Conservation (phyloP, 176 grass and related monocot genomes). For the Aegilops sharonensis region DNA sequence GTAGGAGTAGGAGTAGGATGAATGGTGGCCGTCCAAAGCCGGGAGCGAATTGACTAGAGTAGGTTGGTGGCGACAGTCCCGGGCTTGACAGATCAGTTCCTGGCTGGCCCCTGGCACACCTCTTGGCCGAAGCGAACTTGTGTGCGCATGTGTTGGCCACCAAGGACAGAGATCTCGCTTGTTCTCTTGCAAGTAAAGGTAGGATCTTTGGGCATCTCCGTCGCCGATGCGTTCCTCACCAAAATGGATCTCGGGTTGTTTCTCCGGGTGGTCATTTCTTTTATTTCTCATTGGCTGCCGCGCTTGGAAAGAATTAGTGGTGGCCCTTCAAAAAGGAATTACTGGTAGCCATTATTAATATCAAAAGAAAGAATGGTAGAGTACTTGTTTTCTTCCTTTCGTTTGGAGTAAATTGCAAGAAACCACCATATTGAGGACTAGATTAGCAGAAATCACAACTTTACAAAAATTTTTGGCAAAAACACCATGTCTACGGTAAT, state of each 20-base stretch:
- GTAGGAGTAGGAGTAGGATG: not conserved
- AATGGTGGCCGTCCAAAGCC: constrained; percentile 8
- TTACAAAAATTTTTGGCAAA: too few species aligned
- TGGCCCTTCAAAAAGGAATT: not conserved
- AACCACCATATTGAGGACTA: too few species aligned
- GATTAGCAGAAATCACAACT: too few species aligned
- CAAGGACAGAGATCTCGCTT: not conserved
- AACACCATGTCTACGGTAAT: too few species aligned
- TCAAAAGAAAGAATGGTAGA: not conserved
- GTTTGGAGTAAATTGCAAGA: too few species aligned
- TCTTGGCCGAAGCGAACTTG: constrained; percentile 23
- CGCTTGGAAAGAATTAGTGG: not conserved
- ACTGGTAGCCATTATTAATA: not conserved
- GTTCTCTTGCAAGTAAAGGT: constrained; percentile 10
- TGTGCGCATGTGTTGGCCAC: constrained; percentile 15
- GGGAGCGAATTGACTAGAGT: not conserved
- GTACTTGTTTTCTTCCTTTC: too few species aligned
- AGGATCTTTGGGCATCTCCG: constrained; percentile 9
- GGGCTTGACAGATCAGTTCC: constrained; percentile 28
- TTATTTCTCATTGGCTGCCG: not conserved
- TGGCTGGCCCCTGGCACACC: not conserved
- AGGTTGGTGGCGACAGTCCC: not conserved
- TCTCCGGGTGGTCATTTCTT: not conserved
- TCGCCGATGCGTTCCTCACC: constrained; percentile 6
- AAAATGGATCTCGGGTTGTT: constrained; percentile 12